phyloP scores from a whole-genome alignment of 2,329 filamentous ascomycete genomes.

The Pyrenochaeta sp. region DNA sequence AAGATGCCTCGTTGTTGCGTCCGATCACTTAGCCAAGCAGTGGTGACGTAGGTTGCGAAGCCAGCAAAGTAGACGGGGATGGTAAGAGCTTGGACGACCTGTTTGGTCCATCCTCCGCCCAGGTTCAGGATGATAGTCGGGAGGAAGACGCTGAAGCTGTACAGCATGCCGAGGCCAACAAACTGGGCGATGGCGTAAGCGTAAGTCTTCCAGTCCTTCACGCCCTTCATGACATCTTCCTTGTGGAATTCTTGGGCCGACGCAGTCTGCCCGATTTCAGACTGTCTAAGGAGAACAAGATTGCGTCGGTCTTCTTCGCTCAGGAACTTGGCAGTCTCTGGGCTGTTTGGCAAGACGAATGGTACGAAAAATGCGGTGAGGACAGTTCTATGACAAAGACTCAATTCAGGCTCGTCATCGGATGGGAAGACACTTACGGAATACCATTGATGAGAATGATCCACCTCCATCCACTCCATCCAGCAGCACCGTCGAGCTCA shows the following conservation, averaged over 20 bases:
- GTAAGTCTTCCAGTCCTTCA: conserved; percentile 45
- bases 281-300: conserved; percentile 36
- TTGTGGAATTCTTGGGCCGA: conserved; percentile 55
- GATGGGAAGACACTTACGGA: too few relatives aligned
- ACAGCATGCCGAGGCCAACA: conserved; percentile 30
- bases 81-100: conserved; percentile 38
- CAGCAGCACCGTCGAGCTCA: conserved; percentile 29
- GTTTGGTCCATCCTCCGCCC: conserved; percentile 29
- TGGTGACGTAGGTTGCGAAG: conserved; percentile 28
- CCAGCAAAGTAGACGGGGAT: conserved; percentile 42
- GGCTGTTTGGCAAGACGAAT: conserved; percentile 60
- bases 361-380: conserved; percentile 54
- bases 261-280: conserved; percentile 53
- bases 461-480: conserved; percentile 38
- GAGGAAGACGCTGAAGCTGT: conserved; percentile 36
- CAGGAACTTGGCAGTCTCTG: conserved; percentile 44
- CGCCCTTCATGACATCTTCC: conserved; percentile 58
- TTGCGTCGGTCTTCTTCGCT: conserved; percentile 32
- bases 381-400: too few relatives aligned
- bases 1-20: conserved; percentile 37
- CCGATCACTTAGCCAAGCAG: conserved; percentile 35
- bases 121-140: conserved; percentile 41
- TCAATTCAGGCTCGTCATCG: too few relatives aligned
- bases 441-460: conserved; percentile 43
- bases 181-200: conserved; percentile 56